phyloP scores from a whole-genome alignment of 2,329 filamentous ascomycete genomes.

The Xenosphaeropsis pyriputrescens region DNA sequence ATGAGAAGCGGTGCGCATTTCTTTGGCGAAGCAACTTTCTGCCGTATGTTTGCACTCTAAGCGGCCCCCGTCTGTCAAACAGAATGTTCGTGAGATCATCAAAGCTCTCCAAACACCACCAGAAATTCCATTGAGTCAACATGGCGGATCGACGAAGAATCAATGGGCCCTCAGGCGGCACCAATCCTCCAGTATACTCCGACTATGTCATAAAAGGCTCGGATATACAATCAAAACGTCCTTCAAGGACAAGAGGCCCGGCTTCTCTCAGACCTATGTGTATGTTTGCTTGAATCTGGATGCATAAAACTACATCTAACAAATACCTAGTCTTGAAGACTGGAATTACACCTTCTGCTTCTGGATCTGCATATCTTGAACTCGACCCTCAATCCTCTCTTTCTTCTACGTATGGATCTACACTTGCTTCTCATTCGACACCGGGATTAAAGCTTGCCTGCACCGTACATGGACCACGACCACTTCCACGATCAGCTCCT shows the following conservation, averaged over 20 bases:
- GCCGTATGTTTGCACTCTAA: too few species aligned
- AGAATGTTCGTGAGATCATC: too few species aligned
- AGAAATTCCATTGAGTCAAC: conserved; percentile 3
- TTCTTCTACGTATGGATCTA: conserved; percentile 26
- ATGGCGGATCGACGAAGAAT: conserved; percentile 82
- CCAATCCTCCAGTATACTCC: conserved; percentile 57
- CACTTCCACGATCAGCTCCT: conserved; percentile 74
- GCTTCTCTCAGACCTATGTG: conserved; percentile 76
- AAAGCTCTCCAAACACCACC: too few species aligned
- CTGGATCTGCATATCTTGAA: conserved; percentile 80
- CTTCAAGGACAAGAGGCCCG: conserved; percentile 42
- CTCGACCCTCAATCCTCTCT: conserved; percentile 26
- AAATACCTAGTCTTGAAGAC: conserved; percentile 62
- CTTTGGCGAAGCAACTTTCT: too few species aligned
- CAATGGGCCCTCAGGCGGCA: conserved; percentile 73
- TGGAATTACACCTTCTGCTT: conserved; percentile 82
- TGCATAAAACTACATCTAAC: conserved; percentile 1
- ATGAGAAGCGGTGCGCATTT: too few species aligned
- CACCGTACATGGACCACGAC: conserved; percentile 84
- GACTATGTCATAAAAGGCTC: conserved; percentile 15
- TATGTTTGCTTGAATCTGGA: conserved; percentile 29
- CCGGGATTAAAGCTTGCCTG: conserved; percentile 77
- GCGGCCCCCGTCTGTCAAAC: too few species aligned
- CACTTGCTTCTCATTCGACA: conserved; percentile 28
- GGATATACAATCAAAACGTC: conserved; percentile 20